Base-by-base conservation (phyloP, 805 yeast species). In the Yamadazyma nakazawae region DNA sequence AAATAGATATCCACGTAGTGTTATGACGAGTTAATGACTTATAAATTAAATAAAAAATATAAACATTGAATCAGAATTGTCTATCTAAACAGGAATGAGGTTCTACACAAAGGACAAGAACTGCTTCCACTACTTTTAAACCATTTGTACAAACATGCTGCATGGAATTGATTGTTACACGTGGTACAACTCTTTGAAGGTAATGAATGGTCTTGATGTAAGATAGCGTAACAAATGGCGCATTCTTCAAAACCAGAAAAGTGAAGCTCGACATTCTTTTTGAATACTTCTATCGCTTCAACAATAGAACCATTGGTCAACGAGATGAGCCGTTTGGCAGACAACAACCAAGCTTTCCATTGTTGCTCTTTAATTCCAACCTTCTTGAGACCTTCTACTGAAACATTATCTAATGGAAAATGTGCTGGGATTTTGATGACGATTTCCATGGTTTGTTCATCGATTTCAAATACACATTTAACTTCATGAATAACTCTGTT, bases 81-180 rank as follows among this genome's bases (percentile, higher is more conserved):
- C 39, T 21, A 39, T 50, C 68, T 68, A 56, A 79, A 79, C 52
- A 74, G 76, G 57, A 83, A 82, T 1, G 80, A 64, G 14, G 82
- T 67, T 59, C 99, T 84, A 69, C 99, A 94, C 60, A 94, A 72
- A 34, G 99, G 99, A 70, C 99, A 94, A 2, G 96, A 85, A 54
- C 88, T 87, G 46, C 88, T 79, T 35, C 94, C 95, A 12, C 96
- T 87, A 55, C 96, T 90, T 70, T 88, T 88, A 69, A 94, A 94
- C 99, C 99, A 94, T 63, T 91, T 88, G 74, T 89, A 91, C 37
- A 94, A 72, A 74, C 99, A 94, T 2, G 94, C 96, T 7, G 96
- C 84, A 64, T 94, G 99, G 74, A 91, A 94, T 62, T 86, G 88
- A 73, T 94, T 92, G 59, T 81, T 81, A 75, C 99, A 94, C 0